These are phyloP conservation scores for Porodaedalea pini DNA, from an alignment of 1,284 basidiomycete species.

Conservation along the genomic window DNA sequence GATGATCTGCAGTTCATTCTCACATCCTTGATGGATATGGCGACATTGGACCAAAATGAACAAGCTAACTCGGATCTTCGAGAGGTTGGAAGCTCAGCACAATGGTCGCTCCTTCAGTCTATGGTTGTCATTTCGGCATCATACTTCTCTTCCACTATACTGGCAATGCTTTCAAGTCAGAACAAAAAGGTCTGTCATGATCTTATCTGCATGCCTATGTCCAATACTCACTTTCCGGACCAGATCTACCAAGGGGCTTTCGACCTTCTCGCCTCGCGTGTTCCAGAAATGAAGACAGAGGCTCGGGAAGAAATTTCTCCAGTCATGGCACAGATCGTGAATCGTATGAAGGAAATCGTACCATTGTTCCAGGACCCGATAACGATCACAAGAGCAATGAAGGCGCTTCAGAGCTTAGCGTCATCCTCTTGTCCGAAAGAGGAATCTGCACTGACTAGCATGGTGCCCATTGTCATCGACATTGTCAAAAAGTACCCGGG, in stretches of 20 bases:
- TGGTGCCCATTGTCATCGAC: constrained; percentile 56
- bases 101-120: constrained; percentile 44
- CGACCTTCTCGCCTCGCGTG: constrained; percentile 60
- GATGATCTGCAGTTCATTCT: constrained; percentile 35
- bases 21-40: constrained; percentile 42
- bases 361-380: constrained; percentile 37
- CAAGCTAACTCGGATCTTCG: constrained; percentile 35
- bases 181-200: constrained; percentile 42
- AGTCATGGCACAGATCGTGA: constrained; percentile 50
- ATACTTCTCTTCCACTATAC: constrained; percentile 54
- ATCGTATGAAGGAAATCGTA: constrained; percentile 47
- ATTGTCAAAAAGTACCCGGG: constrained; percentile 40
- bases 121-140: constrained; percentile 63
- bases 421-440: constrained; percentile 60
- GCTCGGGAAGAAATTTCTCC: constrained; percentile 51
- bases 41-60: constrained; percentile 32
- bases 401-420: constrained; percentile 54
- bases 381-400: constrained; percentile 47
- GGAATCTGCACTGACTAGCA: constrained; percentile 56
- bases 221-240: constrained; percentile 1
- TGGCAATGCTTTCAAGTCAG: constrained; percentile 50
- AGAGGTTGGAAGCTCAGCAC: constrained; percentile 47
- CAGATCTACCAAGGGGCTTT: constrained; percentile 65
- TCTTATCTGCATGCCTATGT: neutral
- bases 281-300: constrained; percentile 59